Base-by-base conservation (phyloP, 169 alveolate species). In the Plasmodium knowlesi region DNA sequence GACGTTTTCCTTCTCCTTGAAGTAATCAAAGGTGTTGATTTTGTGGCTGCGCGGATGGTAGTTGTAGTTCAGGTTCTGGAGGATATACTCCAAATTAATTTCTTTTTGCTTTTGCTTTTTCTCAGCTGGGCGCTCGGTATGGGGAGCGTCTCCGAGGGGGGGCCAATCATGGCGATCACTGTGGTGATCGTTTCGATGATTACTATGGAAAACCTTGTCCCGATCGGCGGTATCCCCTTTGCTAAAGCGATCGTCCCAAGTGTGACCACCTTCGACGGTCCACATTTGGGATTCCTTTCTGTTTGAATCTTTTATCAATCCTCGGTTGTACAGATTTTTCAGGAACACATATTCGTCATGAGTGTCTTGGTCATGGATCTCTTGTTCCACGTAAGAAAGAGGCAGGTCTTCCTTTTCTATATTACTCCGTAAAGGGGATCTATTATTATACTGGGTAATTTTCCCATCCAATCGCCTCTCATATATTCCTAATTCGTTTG, bases 1-100 rank as follows among this genome's bases (percentile, higher is more conserved):
- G 0, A 41, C 57, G 37, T 89, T 89, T 89, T 89, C 94, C 41
- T 89, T 89, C 82, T 89, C 94, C 72, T 89, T 89, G 57, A 89
- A 89, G 50, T 89, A 89, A n/a, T 89, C 94, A 39, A 89, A 73
- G 19, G 94, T 89, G 41, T 89, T 89, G 37, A 61, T 25, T 79
- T 89, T 89, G 25, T 89, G 88, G 71, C 34, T 89, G 46, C 82
- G 80, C 2, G 89, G 94, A 32, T 89, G 94, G 50, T 89, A 89
- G 71, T 89, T 79, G 53, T 89, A 79, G 57, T 79, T 89, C 32
- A 89, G 43, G 53, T 89, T 89, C 32, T 89, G 81, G 2, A 89
- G 74, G 53, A 79, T 89, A 50, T 89, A 89, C 32, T 89, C 83
- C 14, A 89, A 12, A 34, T 89, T 79, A 57, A 79, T 78, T 34